These are phyloP conservation scores for Straminergon stramineum DNA, from an alignment of 225 moss, liverwort and hornwort genomes.

Conservation along the genomic window DNA sequence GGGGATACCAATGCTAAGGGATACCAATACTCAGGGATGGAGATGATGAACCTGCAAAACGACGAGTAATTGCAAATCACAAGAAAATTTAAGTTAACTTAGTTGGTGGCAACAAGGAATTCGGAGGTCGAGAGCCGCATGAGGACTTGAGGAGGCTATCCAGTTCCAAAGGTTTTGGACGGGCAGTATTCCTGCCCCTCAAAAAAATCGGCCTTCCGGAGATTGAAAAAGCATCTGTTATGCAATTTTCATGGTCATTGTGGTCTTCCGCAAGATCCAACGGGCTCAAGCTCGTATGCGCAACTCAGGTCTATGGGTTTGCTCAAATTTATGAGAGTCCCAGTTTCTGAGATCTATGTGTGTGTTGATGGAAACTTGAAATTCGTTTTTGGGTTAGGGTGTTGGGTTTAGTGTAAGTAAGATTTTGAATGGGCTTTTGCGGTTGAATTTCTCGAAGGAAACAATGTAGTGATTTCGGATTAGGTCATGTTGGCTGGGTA, in stretches of 20 bases:
- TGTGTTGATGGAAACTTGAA: not conserved
- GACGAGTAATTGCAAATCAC: not conserved
- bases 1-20: not conserved
- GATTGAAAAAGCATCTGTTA: not conserved
- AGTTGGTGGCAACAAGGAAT: not conserved
- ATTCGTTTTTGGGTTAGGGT: not conserved
- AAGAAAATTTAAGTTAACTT: not conserved
- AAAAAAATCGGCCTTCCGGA: no score
- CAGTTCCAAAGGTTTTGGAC: slow-evolving; percentile 14
- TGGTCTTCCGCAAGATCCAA: not conserved
- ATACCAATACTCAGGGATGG: not conserved
- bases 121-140: not conserved
- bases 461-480: not conserved
- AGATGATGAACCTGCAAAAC: not conserved
- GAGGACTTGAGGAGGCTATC: slow-evolving; percentile 3
- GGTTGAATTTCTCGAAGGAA: not conserved
- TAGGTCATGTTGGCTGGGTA: not conserved
- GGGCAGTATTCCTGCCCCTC: not conserved
- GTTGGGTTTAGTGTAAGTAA: not conserved
- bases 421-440: not conserved
- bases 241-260: not conserved
- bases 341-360: not conserved
- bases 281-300: not conserved
- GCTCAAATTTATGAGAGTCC: not conserved
- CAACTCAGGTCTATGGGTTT: not conserved